Evolutionary conservation across 495 filamentous ascomycete genomes (phyloP).

Genomic region (Corynascus novoguineensis): DNA sequence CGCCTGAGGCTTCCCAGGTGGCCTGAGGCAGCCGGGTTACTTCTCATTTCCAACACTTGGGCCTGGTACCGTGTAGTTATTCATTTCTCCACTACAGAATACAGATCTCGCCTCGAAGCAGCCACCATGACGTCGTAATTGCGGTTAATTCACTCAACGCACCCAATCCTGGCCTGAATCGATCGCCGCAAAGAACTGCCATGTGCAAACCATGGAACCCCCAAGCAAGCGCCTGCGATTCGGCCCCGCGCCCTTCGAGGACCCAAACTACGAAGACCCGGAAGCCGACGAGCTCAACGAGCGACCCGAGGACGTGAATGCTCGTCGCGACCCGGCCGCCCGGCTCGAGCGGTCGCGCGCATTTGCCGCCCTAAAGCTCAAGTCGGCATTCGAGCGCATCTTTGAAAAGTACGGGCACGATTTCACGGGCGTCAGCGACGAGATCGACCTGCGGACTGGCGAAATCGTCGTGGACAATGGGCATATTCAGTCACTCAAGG

Average conservation of each 20-base stretch:
- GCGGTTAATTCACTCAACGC: neutral
- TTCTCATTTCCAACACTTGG: no score
- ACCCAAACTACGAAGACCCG: conserved; percentile 35
- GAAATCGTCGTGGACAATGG: conserved; percentile 83
- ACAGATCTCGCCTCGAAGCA: no score
- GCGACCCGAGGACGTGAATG: conserved; percentile 38
- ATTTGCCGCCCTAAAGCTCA: conserved; percentile 60
- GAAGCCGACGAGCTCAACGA: conserved; percentile 41
- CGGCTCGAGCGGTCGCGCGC: conserved; percentile 54
- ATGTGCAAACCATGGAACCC: conserved; percentile 46
- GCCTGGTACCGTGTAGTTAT: no score
- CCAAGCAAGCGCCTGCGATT: conserved; percentile 54
- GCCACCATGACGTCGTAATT: no score
- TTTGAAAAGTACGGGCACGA: conserved; percentile 83
- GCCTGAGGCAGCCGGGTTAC: no score
- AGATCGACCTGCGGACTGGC: conserved; percentile 49
- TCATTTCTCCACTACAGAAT: no score
- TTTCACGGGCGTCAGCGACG: conserved; percentile 64
- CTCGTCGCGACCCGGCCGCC: conserved; percentile 43
- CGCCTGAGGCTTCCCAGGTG: no score
- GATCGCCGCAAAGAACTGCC: neutral
- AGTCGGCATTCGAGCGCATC: conserved; percentile 76
- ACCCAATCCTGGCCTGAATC: neutral
- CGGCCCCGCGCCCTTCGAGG: conserved; percentile 30
- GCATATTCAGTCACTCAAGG: conserved; percentile 56